These are phyloP conservation scores for Adansonia madagascariensis DNA, from an alignment of 441 rosid species.

Conservation along the genomic window DNA sequence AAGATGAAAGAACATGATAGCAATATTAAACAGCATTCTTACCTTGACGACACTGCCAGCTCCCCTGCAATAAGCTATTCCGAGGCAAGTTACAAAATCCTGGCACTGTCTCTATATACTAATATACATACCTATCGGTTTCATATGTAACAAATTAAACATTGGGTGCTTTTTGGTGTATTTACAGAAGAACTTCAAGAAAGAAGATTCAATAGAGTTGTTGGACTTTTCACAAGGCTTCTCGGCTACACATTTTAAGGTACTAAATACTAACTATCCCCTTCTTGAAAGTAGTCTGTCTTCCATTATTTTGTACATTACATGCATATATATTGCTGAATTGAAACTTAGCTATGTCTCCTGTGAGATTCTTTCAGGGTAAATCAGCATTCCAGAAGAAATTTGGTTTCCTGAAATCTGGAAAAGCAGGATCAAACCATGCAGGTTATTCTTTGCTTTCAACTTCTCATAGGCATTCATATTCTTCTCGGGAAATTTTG, in stretches of 20 bases:
- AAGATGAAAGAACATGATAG: slow-evolving; percentile 36
- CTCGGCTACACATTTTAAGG: slow-evolving; percentile 55
- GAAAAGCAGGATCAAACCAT: slow-evolving; percentile 42
- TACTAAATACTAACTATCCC: slow-evolving; percentile 33
- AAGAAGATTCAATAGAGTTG: slow-evolving; percentile 43
- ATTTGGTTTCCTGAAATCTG: slow-evolving; percentile 46
- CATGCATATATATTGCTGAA: neutral
- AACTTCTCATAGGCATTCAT: neutral
- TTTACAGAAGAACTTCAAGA: slow-evolving; percentile 39
- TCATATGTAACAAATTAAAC: neutral
- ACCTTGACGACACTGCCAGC: slow-evolving; percentile 74
- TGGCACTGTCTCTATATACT: neutral
- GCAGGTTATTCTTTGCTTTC: slow-evolving; percentile 34
- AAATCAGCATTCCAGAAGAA: slow-evolving; percentile 46
- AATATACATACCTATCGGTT: neutral
- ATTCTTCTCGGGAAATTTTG: neutral
- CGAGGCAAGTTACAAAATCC: slow-evolving; percentile 44
- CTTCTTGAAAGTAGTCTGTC: neutral
- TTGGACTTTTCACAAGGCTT: slow-evolving; percentile 50
- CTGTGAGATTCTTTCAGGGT: slow-evolving; percentile 38
- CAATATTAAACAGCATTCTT: slow-evolving; percentile 39
- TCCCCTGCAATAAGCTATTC: slow-evolving; percentile 44
- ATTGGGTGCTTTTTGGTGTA: slow-evolving; percentile 14
- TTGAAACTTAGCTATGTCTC: neutral
- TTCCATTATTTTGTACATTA: neutral